A percentile compares a stretch with the other conserved stretches of the same genome.
Evolutionary conservation across 768 basidiomycete species (phyloP).

Genomic region (Rhodosporidiobolus odoratus): DNA sequence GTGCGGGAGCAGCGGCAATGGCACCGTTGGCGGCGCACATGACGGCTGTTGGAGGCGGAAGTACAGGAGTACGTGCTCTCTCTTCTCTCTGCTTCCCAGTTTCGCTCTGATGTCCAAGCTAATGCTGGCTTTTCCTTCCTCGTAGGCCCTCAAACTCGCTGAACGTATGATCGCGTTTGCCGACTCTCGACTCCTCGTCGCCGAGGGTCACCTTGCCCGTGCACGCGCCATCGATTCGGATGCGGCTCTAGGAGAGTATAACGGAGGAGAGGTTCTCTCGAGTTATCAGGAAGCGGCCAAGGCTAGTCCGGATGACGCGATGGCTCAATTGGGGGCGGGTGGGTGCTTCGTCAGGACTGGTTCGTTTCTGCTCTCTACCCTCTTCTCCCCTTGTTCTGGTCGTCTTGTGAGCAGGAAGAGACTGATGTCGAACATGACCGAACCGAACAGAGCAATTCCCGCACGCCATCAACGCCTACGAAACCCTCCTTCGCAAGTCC

Average conservation of each 20-base stretch:
- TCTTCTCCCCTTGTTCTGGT: no score
- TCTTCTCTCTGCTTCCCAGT: background rate
- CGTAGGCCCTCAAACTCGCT: conserved; percentile 79
- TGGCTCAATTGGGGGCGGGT: conserved; percentile 74
- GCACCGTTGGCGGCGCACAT: conserved; percentile 70
- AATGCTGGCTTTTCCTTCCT: background rate
- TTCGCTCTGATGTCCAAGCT: background rate
- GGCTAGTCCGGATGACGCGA: conserved; percentile 57
- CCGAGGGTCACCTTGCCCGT: conserved; percentile 78
- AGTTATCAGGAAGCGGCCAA: conserved; percentile 51
- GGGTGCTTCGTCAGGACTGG: conserved; percentile 81
- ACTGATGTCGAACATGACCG: background rate
- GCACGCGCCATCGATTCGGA: conserved; percentile 74
- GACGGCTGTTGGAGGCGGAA: conserved; percentile 57
- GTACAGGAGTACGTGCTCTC: conserved; percentile 56
- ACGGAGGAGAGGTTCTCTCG: conserved; percentile 42
- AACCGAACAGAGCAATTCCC: conserved; percentile 65
- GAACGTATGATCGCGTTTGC: conserved; percentile 92
- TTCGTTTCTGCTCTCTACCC: conserved; percentile 43
- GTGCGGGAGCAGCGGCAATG: conserved; percentile 70
- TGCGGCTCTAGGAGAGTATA: conserved; percentile 49
- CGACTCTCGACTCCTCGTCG: conserved; percentile 74
- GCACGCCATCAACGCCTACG: conserved; percentile 77
- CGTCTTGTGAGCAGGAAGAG: background rate
- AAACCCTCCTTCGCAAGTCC: conserved; percentile 62